These are phyloP conservation scores for Penicillium psychrosexuale DNA, from an alignment of 2,329 filamentous ascomycete genomes.

Conservation along the genomic window DNA sequence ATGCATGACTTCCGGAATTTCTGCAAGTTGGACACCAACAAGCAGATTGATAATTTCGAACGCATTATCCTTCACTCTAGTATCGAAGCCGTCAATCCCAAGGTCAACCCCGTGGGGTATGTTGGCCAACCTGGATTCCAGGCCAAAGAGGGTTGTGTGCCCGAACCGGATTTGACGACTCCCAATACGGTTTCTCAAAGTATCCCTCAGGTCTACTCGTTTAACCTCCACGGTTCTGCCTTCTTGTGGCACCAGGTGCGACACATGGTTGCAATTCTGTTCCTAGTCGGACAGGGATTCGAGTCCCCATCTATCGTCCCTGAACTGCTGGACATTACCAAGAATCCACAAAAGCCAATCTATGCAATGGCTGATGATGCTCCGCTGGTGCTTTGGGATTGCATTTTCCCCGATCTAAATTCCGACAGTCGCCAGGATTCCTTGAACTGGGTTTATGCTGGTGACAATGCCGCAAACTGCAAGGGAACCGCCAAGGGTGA, in stretches of 20 bases:
- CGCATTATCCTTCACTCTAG: constrained; percentile 75
- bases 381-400: constrained; percentile 94
- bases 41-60: constrained; percentile 82
- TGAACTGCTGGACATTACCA: constrained; percentile 68
- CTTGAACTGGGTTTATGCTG: constrained; percentile 75
- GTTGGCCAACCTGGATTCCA: constrained; percentile 49
- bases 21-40: constrained; percentile 86
- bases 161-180: constrained; percentile 15
- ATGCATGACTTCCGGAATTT: constrained; percentile 94
- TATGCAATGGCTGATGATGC: constrained; percentile 90
- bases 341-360: constrained; percentile 71
- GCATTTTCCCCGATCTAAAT: constrained; percentile 68
- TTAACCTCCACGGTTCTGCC: constrained; percentile 82
- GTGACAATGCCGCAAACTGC: constrained; percentile 55
- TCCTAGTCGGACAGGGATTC: constrained; percentile 83
- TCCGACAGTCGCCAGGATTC: constrained; percentile 54
- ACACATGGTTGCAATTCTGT: constrained; percentile 89
- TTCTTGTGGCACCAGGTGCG: constrained; percentile 99
- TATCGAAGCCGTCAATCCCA: constrained; percentile 65
- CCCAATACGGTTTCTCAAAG: constrained; percentile 31
- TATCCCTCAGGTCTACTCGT: constrained; percentile 71
- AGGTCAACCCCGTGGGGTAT: constrained; percentile 56
- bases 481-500: constrained; percentile 48
- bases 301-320: constrained; percentile 72
- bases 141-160: constrained; percentile 25